Conservation (phyloP, 345 rosid genomes). For the Conringia planisiliqua region DNA sequence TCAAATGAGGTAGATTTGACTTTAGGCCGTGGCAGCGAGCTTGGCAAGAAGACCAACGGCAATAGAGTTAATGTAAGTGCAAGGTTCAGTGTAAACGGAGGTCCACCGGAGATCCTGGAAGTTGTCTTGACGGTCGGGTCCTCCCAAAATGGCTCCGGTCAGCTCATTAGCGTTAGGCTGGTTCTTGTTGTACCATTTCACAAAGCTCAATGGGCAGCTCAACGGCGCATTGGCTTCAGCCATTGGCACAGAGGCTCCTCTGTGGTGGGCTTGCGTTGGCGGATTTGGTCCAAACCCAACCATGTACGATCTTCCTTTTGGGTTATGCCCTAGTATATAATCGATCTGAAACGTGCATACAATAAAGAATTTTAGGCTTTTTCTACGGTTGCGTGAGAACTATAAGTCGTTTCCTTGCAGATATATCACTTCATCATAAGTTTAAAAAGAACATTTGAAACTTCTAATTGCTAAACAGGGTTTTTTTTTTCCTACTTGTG, state of each 20-base stretch:
- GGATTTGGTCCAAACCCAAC: conserved; percentile 82
- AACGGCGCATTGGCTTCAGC: conserved; percentile 7
- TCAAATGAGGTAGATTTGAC: conserved; percentile 10
- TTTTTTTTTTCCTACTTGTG: background rate
- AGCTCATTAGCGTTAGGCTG: conserved; percentile 71
- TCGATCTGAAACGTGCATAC: conserved; percentile 54
- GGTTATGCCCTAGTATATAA: conserved; percentile 76
- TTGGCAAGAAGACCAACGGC: conserved; percentile 74
- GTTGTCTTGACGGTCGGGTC: conserved; percentile 69
- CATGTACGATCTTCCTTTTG: conserved; percentile 80
- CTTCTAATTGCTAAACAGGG: background rate
- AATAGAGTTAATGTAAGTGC: conserved; percentile 77
- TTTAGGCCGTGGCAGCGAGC: conserved; percentile 43
- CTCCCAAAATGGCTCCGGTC: conserved; percentile 86
- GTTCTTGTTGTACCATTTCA: conserved; percentile 42
- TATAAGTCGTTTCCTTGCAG: background rate
- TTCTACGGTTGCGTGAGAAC: background rate
- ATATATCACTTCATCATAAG: background rate
- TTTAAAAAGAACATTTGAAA: background rate
- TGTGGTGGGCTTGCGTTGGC: conserved; percentile 77
- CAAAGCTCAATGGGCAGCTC: conserved; percentile 68
- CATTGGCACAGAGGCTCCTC: conserved; percentile 70
- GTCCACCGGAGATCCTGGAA: conserved; percentile 64
- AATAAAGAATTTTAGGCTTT: background rate
- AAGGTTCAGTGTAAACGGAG: conserved; percentile 73